A percentile compares a stretch with the other conserved stretches of the same genome.
Conservation (phyloP, 495 filamentous ascomycete species). For the Pyrenula massariospora region DNA sequence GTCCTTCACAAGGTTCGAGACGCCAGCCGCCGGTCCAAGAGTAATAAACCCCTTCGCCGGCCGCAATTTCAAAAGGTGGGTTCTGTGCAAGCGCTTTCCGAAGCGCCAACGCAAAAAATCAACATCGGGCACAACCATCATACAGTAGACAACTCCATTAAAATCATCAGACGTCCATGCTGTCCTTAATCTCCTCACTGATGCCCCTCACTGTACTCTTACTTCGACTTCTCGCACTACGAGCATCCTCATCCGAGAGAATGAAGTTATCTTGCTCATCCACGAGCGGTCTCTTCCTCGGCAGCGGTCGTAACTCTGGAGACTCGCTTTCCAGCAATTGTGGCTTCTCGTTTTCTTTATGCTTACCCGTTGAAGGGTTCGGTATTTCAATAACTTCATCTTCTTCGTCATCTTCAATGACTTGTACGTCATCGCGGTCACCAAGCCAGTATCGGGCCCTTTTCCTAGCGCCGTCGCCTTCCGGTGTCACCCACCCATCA, state of each 20-base stretch:
- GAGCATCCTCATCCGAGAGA: slow-evolving; percentile 32
- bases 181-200: slow-evolving; percentile 61
- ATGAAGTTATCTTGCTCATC: slow-evolving; percentile 32
- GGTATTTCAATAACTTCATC: slow-evolving; percentile 25
- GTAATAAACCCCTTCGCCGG: too few relatives aligned
- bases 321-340: neutral
- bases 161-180: slow-evolving; percentile 57
- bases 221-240: slow-evolving; percentile 17
- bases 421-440: slow-evolving; percentile 32
- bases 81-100: too few relatives aligned
- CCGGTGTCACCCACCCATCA: slow-evolving; percentile 31
- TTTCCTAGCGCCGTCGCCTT: slow-evolving; percentile 50
- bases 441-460: slow-evolving; percentile 77
- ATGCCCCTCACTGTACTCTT: slow-evolving; percentile 50
- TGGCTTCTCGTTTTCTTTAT: neutral
- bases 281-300: slow-evolving; percentile 6
- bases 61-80: too few relatives aligned
- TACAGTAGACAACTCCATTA: too few relatives aligned
- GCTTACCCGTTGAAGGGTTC: slow-evolving; percentile 1
- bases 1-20: too few relatives aligned
- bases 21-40: too few relatives aligned
- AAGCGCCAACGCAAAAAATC: too few relatives aligned
- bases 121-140: too few relatives aligned
- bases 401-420: slow-evolving; percentile 30
- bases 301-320: neutral